Conservation (phyloP, 2,329 filamentous ascomycete species). For the Diaporthe capsici region DNA sequence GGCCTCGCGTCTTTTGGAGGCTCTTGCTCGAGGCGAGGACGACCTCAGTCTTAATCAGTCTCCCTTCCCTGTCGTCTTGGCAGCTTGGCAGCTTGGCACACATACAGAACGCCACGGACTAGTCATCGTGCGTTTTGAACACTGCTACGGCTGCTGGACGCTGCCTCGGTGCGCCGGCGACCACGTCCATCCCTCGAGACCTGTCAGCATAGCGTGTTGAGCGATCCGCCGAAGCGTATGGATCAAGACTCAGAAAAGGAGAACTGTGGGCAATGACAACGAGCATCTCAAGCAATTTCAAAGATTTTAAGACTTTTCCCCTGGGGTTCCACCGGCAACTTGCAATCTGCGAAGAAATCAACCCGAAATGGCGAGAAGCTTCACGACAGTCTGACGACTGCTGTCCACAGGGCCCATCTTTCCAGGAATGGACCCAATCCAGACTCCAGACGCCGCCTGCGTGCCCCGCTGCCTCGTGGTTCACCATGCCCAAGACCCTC, state of each 20-base stretch:
- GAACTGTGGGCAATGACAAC: neutral
- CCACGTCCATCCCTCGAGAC: neutral
- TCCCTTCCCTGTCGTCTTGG: neutral
- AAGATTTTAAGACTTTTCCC: constrained; percentile 1
- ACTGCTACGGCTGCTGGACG: neutral
- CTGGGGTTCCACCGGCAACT: constrained; percentile 17
- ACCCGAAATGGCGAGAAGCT: constrained; percentile 29
- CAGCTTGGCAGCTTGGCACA: constrained; percentile 13
- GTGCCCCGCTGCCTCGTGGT: constrained; percentile 29
- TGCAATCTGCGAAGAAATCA: constrained; percentile 8
- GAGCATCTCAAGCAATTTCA: constrained; percentile 2
- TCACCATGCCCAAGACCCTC: constrained; percentile 18
- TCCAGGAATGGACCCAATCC: neutral
- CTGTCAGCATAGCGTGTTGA: neutral
- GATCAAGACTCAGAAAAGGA: neutral
- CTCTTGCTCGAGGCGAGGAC: constrained; percentile 19
- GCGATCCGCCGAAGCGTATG: neutral
- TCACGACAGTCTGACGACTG: constrained; percentile 29
- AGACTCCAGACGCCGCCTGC: neutral
- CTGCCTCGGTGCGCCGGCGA: neutral
- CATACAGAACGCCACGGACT: neutral
- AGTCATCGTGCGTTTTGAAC: neutral
- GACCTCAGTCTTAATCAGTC: neutral
- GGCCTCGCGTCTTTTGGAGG: constrained; percentile 26
- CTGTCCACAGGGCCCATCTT: constrained; percentile 18